Base-by-base conservation (phyloP, 2,329 filamentous ascomycete species). In the Penicillium polonicum region DNA sequence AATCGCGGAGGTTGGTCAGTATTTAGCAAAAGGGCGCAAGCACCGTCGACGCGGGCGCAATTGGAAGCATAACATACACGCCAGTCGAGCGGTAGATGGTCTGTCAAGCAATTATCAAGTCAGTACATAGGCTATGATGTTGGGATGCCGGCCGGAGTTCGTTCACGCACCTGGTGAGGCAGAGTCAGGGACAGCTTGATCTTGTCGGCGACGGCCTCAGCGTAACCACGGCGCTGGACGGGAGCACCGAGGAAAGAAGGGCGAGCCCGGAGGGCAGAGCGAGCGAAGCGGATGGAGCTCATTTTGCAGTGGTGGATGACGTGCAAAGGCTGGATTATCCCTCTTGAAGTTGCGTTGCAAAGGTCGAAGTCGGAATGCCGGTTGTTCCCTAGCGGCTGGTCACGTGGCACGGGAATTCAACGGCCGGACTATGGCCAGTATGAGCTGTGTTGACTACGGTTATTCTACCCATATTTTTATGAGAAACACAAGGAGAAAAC, bases 141-240 rank as follows among this genome's bases (percentile, higher is more conserved):
- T 36, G 44, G 43, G 42, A 58, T 46, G 54, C 50, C 51, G 53
- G 55, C 35, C 45, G 61, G 63, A 60, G 42, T 49, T 60, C 59
- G 49, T 51, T 65, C 62, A 66, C 90, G 80, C 91, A 97, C 94
- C 92, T 97, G 90, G 83, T 97, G 93, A 82, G 94, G 94, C 72
- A 99, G 90, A 78, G 90, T 87, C 83, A 99, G 85, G 84, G 91
- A 96, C 83, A 99, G 88, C 88, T 96, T 95, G 85, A 99, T 96
- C 87, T 93, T 93, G 85, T 93, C 90, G 74, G 88, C 82, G 71
- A 91, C 87, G 69, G 89, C 89, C 76, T 93, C 90, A 72, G 90
- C 94, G 79, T 99, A 99, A 72, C 88, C 88, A 84, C 94, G 88
- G 79, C 91, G 89, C 83, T 92, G 89, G 67, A 91, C 74, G 70